A percentile compares a stretch with the other conserved stretches of the same genome.
These are phyloP conservation scores for Pachysandra terminalis DNA, from an alignment of 164 flowering plant species.

Conservation along the genomic window DNA sequence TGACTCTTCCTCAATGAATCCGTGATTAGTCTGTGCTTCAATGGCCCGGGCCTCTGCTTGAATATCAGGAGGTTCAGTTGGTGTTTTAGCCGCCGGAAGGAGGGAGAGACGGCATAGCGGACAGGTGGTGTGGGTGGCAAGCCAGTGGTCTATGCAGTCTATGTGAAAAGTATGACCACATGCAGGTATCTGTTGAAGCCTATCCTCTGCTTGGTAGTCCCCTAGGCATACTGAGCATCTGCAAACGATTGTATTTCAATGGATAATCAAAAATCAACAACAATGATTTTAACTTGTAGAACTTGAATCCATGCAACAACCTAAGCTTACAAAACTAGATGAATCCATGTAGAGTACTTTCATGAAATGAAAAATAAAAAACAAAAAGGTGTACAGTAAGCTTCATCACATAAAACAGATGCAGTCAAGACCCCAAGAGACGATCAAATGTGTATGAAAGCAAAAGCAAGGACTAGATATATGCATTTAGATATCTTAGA, in stretches of 20 bases:
- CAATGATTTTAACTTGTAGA: neutral
- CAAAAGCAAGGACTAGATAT: too few relatives aligned
- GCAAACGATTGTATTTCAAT: constrained; percentile 13
- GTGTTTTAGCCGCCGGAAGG: constrained; percentile 29
- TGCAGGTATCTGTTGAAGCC: constrained; percentile 77
- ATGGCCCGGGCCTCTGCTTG: constrained; percentile 10
- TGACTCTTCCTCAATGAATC: constrained; percentile 13
- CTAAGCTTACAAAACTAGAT: too few relatives aligned
- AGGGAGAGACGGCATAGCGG: constrained; percentile 75
- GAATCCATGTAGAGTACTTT: too few relatives aligned
- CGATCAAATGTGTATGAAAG: too few relatives aligned
- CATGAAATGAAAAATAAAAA: too few relatives aligned
- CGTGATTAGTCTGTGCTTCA: constrained; percentile 8
- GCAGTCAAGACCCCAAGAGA: too few relatives aligned
- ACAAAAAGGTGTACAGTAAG: too few relatives aligned
- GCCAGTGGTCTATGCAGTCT: constrained; percentile 75
- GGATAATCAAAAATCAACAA: too few relatives aligned
- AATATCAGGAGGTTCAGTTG: constrained; percentile 10
- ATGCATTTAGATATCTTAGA: too few relatives aligned
- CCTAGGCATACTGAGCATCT: constrained; percentile 90
- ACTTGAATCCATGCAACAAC: neutral
- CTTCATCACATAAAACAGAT: too few relatives aligned
- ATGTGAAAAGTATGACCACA: constrained; percentile 87
- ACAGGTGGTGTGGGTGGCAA: constrained; percentile 54
- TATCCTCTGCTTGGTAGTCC: constrained; percentile 76